These are phyloP conservation scores for Datisca glomerata DNA, from an alignment of 306 rosid genomes.

Conservation along the genomic window DNA sequence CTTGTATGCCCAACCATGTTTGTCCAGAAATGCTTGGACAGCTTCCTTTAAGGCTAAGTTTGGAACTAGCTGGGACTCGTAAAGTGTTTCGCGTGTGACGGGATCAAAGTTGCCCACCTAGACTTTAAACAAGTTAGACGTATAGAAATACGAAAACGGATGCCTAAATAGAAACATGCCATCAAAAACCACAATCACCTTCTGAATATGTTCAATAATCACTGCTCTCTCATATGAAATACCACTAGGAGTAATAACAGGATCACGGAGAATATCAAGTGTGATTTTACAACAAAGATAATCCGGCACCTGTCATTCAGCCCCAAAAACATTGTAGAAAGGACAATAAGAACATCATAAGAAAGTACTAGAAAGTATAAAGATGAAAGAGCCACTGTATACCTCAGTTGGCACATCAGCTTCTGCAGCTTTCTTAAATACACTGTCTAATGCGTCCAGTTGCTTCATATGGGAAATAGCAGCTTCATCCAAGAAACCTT, in stretches of 20 bases:
- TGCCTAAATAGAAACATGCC: background rate
- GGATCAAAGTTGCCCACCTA: slow-evolving; percentile 93
- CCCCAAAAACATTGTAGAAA: too few relatives aligned
- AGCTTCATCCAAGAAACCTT: slow-evolving; percentile 56
- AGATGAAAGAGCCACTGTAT: too few relatives aligned
- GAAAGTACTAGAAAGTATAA: too few relatives aligned
- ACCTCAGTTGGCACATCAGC: slow-evolving; percentile 65
- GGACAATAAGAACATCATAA: too few relatives aligned
- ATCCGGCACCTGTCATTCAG: slow-evolving; percentile 74
- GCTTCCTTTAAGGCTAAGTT: slow-evolving; percentile 84
- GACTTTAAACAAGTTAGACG: slow-evolving; percentile 8
- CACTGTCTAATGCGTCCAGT: slow-evolving; percentile 36
- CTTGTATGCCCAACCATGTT: slow-evolving; percentile 89
- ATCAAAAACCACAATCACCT: slow-evolving; percentile 31
- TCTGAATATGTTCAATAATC: slow-evolving; percentile 71
- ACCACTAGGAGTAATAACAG: slow-evolving; percentile 91
- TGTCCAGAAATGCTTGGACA: slow-evolving; percentile 52
- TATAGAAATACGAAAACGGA: background rate
- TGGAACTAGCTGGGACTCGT: slow-evolving; percentile 43
- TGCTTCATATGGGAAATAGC: slow-evolving; percentile 25
- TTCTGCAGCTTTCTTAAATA: slow-evolving; percentile 49
- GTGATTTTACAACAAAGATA: slow-evolving; percentile 80
- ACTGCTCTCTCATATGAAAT: slow-evolving; percentile 79
- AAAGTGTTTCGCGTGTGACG: slow-evolving; percentile 53
- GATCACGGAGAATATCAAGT: slow-evolving; percentile 83